Conservation (phyloP, 177 flowering plant species). For the Vitis hybrid region DNA sequence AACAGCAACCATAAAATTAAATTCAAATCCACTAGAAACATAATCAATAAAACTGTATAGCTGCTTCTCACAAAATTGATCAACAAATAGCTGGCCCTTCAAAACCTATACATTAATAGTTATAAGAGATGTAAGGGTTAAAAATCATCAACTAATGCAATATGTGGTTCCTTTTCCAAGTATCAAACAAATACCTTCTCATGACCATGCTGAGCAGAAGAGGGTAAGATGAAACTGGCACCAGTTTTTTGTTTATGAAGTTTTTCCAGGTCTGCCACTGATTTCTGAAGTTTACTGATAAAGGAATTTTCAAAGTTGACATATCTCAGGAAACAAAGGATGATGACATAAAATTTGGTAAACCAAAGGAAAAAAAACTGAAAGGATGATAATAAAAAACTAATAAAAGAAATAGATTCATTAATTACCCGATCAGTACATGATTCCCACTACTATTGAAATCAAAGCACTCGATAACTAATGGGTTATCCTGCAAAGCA, state of each 20-base stretch:
- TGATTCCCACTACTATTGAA: constrained; percentile 75
- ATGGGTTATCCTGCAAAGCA: constrained; percentile 68
- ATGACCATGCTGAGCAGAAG: constrained; percentile 35
- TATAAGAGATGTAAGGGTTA: not conserved
- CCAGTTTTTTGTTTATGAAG: constrained; percentile 45
- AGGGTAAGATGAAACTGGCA: constrained; percentile 42
- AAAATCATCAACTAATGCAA: not conserved
- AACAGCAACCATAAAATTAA: constrained; percentile 86
- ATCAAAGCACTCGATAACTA: constrained; percentile 78
- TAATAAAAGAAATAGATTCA: not conserved
- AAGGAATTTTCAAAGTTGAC: not conserved
- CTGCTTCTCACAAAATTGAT: constrained; percentile 50
- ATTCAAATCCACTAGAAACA: constrained; percentile 83
- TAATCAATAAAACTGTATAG: constrained; percentile 74
- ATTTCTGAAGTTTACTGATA: constrained; percentile 61
- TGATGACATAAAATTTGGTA: not conserved
- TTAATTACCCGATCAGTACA: constrained; percentile 62
- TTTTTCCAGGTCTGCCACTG: constrained; percentile 55
- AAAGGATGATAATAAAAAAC: not conserved
- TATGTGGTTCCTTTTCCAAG: not conserved
- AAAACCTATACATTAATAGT: constrained; percentile 34
- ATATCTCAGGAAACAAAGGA: not conserved
- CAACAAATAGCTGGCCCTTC: constrained; percentile 70
- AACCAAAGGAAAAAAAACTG: not conserved
- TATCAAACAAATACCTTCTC: constrained; percentile 50